Conservation (phyloP, 106 monocot genomes). For the Dactylorhiza incarnata region DNA sequence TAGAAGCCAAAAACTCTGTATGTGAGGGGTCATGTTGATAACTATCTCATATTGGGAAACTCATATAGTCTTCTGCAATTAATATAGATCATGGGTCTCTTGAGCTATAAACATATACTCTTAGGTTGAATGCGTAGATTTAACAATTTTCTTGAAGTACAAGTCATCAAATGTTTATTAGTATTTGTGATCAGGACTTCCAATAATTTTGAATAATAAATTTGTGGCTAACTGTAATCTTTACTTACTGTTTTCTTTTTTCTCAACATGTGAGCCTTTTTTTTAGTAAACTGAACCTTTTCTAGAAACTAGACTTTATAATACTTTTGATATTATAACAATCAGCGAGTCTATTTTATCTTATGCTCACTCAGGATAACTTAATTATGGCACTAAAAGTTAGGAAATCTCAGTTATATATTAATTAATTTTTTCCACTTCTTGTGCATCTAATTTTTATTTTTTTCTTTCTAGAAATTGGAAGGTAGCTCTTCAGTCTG, state of each 20-base stretch:
- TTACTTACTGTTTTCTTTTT: not conserved
- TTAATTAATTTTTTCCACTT: not conserved
- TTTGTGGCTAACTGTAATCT: not conserved
- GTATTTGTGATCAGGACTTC: not conserved
- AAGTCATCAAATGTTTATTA: not conserved
- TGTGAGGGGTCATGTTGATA: too few species aligned
- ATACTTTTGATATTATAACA: not conserved
- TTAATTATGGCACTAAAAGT: not conserved
- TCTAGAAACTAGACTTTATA: not conserved
- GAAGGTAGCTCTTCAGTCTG: slow-evolving; percentile 48
- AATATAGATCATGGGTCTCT: too few species aligned
- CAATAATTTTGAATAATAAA: not conserved
- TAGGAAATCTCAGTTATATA: not conserved
- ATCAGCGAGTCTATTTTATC: not conserved
- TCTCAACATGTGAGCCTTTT: not conserved
- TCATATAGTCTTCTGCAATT: too few species aligned
- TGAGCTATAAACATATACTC: too few species aligned
- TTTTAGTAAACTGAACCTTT: not conserved
- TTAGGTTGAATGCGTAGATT: too few species aligned
- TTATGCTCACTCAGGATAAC: not conserved
- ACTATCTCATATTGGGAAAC: too few species aligned
- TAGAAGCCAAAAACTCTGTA: too few species aligned
- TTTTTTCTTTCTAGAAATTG: slow-evolving; percentile 34
- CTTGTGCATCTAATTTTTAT: slow-evolving; percentile 3
- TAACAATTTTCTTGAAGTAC: too few species aligned